phyloP scores from a whole-genome alignment of 2,329 filamentous ascomycete species.

The Colletotrichum sp. region DNA sequence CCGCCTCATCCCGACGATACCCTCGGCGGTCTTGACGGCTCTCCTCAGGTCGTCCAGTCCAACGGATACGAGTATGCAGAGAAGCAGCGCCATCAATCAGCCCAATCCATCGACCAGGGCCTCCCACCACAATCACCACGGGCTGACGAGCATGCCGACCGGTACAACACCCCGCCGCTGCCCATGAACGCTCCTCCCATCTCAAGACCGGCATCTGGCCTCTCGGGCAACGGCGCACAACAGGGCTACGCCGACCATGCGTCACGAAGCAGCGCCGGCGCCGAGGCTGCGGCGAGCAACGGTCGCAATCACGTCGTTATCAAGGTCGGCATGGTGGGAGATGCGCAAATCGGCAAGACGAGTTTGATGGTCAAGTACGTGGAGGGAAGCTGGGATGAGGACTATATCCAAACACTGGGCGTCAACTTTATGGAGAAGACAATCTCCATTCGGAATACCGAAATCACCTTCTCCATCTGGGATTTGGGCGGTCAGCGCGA shows the following conservation, averaged over 20 bases:
- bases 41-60: constrained; percentile 42
- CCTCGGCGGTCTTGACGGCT: constrained; percentile 53
- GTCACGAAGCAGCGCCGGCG: constrained; percentile 42
- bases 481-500: constrained; percentile 97
- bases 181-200: constrained; percentile 42
- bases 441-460: constrained; percentile 97
- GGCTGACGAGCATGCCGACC: constrained; percentile 46
- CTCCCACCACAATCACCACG: constrained; percentile 42
- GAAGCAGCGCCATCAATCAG: constrained; percentile 42
- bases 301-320: constrained; percentile 84
- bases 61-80: constrained; percentile 36
- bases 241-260: constrained; percentile 48
- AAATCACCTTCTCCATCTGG: constrained; percentile 99
- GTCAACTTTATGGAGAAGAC: constrained; percentile 99
- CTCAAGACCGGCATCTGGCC: constrained; percentile 61
- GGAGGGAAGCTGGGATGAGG: constrained; percentile 98
- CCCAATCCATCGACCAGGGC: constrained; percentile 56
- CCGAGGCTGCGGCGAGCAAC: constrained; percentile 38
- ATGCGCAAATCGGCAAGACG: constrained; percentile 99
- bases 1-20: constrained; percentile 53
- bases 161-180: constrained; percentile 53
- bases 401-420: constrained; percentile 97
- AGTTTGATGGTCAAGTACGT: constrained; percentile 99
- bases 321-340: constrained; percentile 99
- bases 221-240: constrained; percentile 49